A percentile compares a stretch with the other conserved stretches of the same genome.
These are phyloP conservation scores for Amylocarpus encephaloides DNA, from an alignment of 2,329 filamentous ascomycete genomes.

Conservation along the genomic window DNA sequence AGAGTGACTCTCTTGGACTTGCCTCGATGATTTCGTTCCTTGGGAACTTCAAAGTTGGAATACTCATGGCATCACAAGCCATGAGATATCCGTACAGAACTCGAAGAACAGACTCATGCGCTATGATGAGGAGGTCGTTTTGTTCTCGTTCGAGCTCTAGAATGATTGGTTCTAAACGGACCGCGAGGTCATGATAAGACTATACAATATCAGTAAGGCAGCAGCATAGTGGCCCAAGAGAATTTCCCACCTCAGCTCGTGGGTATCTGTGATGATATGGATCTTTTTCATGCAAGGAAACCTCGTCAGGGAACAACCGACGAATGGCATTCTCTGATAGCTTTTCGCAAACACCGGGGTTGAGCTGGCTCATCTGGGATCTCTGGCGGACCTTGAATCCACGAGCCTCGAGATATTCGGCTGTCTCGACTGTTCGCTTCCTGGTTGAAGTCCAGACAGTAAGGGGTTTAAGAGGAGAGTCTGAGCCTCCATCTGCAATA, in stretches of 20 bases:
- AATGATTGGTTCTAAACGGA: constrained; percentile 94
- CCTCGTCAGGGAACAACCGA: constrained; percentile 79
- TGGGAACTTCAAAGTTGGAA: constrained; percentile 87
- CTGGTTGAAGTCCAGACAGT: constrained; percentile 94
- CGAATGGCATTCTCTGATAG: constrained; percentile 80
- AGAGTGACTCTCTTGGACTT: constrained; percentile 17
- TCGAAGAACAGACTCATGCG: constrained; percentile 93
- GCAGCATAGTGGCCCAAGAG: constrained; percentile 7
- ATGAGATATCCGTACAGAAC: constrained; percentile 97
- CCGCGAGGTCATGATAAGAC: constrained; percentile 98
- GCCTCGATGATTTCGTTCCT: constrained; percentile 95
- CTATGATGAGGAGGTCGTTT: constrained; percentile 95
- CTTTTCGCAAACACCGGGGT: constrained; percentile 92
- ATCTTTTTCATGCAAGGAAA: constrained; percentile 85
- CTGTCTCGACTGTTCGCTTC: constrained; percentile 83
- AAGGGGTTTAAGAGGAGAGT: constrained; percentile 68
- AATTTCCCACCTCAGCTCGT: constrained; percentile 67
- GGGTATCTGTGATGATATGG: constrained; percentile 97
- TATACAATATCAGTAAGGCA: constrained; percentile 35
- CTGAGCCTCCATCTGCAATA: constrained; percentile 60
- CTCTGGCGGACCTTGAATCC: constrained; percentile 86
- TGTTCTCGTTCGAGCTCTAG: constrained; percentile 94
- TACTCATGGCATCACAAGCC: constrained; percentile 94
- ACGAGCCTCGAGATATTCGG: constrained; percentile 68
- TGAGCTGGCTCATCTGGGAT: constrained; percentile 94